Base-by-base conservation (phyloP, 129 eudicot genomes). In the Ambrosia artemisiifolia region DNA sequence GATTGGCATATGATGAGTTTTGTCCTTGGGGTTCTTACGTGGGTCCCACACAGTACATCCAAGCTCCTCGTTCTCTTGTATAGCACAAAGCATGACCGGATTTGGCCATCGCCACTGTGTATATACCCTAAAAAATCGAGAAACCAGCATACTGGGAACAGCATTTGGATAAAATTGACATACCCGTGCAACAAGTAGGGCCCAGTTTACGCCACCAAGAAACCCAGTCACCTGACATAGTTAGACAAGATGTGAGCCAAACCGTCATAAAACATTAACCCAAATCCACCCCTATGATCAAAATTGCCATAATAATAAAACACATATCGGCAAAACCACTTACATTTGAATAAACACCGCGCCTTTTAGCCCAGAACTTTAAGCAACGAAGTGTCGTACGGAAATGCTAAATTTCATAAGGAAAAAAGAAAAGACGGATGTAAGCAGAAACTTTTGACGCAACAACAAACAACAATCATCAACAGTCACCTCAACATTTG, bases 121-220 rank as follows among this genome's bases (percentile, higher is more conserved):
- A 66, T 88, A 95, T 19, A 95, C 97, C 80, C 97, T 82, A 81
- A 95, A 95, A 80, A 95, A 88, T 5, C 97, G 88, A 33, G 97
- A 88, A 50, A 95, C 96, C 79, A 95, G 79, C 97, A 90, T 95
- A 74, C 99, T 95, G 3, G 99, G 99, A 57, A 83, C 70, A 51
- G 97, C 99, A 65, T 88, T 88, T 42, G 99, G 99, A 80, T 95
- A 90, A 70, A 95, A 81, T 73, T 95, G 99, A 73, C 96, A 95
- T 30, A 95, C 86, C 66, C 93, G 87, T 73, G 99, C 99, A 4
- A 95, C 99, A 11, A 95, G 93, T 64, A 95, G 80, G 44, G 99
- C 99, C 99, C 96, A 95, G 75, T 95, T 95, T 33, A 95, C 97
- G 2, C 99, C 99, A 68, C 99, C 99, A 73, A 95, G 97, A 80